A percentile compares a stretch with the other conserved stretches of the same genome.
Evolutionary conservation across 768 basidiomycete genomes (phyloP).

Genomic region (Leccinum disarticulatum): DNA sequence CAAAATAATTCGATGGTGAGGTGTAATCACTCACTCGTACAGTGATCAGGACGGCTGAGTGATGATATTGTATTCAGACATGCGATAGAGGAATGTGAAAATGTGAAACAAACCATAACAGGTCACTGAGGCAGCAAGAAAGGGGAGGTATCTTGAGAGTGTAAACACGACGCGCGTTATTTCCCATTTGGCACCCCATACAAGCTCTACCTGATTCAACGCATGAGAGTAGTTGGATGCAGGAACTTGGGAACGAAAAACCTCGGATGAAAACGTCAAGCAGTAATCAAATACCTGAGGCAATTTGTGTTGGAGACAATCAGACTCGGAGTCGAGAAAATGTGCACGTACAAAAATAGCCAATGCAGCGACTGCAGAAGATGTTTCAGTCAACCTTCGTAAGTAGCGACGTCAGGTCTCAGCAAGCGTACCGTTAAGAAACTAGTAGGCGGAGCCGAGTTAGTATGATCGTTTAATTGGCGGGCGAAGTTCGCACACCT

Average conservation of each 20-base stretch:
- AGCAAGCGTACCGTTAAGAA: conserved; percentile 18
- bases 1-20: background rate
- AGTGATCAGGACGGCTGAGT: conserved; percentile 10
- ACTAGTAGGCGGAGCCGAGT: conserved; percentile 2
- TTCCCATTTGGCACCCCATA: conserved; percentile 27
- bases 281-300: conserved; percentile 23
- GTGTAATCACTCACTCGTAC: conserved; percentile 3
- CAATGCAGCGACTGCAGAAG: conserved; percentile 20
- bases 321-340: background rate
- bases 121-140: conserved; percentile 17
- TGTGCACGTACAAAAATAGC: conserved; percentile 15
- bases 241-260: background rate
- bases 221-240: background rate
- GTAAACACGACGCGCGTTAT: conserved; percentile 25
- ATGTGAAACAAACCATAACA: conserved; percentile 18
- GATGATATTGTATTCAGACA: background rate
- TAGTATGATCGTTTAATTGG: background rate
- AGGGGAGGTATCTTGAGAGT: conserved; percentile 29
- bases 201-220: conserved; percentile 11
- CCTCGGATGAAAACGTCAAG: conserved; percentile 24
- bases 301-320: background rate
- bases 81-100: background rate
- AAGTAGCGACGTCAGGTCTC: background rate
- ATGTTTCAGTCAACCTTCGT: background rate
- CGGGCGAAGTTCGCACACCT: conserved; percentile 10